Evolutionary conservation across 164 flowering plant species (phyloP).

Genomic region (Vitis amurensis): DNA sequence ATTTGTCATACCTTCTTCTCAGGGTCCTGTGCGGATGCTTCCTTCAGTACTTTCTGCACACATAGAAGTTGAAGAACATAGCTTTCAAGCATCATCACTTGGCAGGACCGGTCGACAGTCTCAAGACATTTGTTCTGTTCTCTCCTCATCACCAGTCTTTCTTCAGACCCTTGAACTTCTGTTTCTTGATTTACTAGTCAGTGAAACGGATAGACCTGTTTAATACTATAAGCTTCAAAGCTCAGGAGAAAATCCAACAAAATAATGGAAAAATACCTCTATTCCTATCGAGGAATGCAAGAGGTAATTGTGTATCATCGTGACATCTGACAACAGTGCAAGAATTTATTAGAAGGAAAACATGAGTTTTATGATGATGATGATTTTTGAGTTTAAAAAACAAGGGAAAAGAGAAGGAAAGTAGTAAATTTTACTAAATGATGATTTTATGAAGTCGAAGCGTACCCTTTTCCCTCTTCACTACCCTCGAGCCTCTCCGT

Average conservation of each 20-base stretch:
- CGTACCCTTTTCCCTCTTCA: constrained; percentile 22
- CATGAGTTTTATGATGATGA: not conserved
- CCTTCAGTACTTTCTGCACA: constrained; percentile 42
- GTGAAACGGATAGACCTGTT: not conserved
- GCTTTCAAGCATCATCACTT: constrained; percentile 52
- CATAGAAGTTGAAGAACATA: constrained; percentile 55
- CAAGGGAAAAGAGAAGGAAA: not conserved
- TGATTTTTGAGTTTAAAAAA: not conserved
- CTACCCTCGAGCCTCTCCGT: constrained; percentile 16
- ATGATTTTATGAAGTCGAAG: no score
- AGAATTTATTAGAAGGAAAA: not conserved
- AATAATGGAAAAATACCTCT: constrained; percentile 19
- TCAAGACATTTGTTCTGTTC: not conserved
- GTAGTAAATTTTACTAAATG: not conserved
- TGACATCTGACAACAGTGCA: constrained; percentile 19
- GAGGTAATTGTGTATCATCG: constrained; percentile 13
- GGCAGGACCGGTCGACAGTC: constrained; percentile 19
- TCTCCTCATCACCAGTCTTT: constrained; percentile 6
- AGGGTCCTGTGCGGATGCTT: constrained; percentile 23
- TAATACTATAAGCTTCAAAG: no score
- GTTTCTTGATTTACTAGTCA: constrained; percentile 11
- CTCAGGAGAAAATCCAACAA: not conserved
- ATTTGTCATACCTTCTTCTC: constrained; percentile 24
- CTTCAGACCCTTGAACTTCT: constrained; percentile 13
- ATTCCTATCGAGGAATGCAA: constrained; percentile 12